Percentiles rank a stretch among this genome's conserved stretches.
These are phyloP conservation scores for Fusarium brachygibbosum DNA, from an alignment of 2,329 filamentous ascomycete genomes.

Conservation along the genomic window DNA sequence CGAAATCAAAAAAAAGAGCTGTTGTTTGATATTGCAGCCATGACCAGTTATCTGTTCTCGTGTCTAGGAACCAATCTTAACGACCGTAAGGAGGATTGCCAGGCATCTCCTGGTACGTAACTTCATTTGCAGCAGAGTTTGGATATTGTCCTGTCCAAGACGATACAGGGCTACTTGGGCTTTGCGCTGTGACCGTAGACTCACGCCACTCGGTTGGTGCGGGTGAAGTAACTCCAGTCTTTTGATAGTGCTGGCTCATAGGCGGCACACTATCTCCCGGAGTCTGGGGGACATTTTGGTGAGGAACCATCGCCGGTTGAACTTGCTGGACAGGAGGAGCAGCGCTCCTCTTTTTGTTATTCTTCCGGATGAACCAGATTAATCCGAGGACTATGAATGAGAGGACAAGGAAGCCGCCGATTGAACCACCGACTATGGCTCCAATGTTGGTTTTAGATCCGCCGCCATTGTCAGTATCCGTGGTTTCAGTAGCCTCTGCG, in stretches of 20 bases:
- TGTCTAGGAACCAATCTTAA: neutral
- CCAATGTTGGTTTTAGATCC: slow-evolving; percentile 17
- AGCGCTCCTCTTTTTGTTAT: slow-evolving; percentile 4
- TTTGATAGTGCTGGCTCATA: slow-evolving; percentile 15
- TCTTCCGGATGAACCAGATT: slow-evolving; percentile 21
- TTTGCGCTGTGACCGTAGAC: slow-evolving; percentile 7
- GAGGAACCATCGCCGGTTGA: neutral
- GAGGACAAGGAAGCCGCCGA: slow-evolving; percentile 25
- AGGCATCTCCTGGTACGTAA: neutral
- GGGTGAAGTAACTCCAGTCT: slow-evolving; percentile 7
- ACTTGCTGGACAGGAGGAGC: neutral
- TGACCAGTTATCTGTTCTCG: neutral
- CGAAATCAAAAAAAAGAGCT: no score
- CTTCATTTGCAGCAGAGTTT: neutral
- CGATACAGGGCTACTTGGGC: slow-evolving; percentile 20
- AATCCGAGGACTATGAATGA: slow-evolving; percentile 14
- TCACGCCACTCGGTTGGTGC: slow-evolving; percentile 29
- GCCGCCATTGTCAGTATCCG: neutral
- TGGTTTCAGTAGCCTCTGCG: neutral
- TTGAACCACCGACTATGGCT: slow-evolving; percentile 27
- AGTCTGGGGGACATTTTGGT: neutral
- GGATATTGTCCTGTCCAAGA: slow-evolving; percentile 20
- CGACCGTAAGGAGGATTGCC: neutral
- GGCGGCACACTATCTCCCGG: neutral
- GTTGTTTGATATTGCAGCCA: neutral